A percentile compares a stretch with the other conserved stretches of the same genome.
Conservation (phyloP, 2,329 filamentous ascomycete species). For the Sporothrix brasiliensis region DNA sequence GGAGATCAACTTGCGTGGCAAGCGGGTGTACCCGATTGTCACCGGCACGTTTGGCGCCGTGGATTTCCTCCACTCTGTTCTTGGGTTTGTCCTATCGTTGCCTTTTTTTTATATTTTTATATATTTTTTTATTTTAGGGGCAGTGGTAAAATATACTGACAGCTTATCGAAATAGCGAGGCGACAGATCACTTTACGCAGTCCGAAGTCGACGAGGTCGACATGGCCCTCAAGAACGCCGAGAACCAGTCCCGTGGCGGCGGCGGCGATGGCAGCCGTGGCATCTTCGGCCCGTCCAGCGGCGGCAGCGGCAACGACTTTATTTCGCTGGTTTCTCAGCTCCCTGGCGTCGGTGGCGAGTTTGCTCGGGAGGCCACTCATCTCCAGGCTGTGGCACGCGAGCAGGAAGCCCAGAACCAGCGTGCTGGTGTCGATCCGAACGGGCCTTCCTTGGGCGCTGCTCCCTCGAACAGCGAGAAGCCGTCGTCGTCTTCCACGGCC, state of each 20-base stretch:
- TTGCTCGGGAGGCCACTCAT: constrained; percentile 66
- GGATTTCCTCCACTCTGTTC: constrained; percentile 79
- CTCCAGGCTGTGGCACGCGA: constrained; percentile 64
- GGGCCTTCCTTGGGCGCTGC: not conserved
- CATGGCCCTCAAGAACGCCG: constrained; percentile 70
- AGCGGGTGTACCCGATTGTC: constrained; percentile 71
- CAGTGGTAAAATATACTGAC: not conserved
- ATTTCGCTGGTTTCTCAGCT: constrained; percentile 75
- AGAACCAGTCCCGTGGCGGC: constrained; percentile 48
- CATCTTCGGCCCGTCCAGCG: constrained; percentile 45
- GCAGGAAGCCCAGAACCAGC: constrained; percentile 63
- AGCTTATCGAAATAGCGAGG: constrained; percentile 52
- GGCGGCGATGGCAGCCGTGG: constrained; percentile 41
- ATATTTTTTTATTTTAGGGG: not conserved
- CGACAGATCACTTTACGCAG: constrained; percentile 81
- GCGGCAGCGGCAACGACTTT: constrained; percentile 57
- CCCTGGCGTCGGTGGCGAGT: constrained; percentile 67
- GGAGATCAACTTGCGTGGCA: constrained; percentile 67
- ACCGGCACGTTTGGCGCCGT: constrained; percentile 79
- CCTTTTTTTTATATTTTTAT: too few species aligned
- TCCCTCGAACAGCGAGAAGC: not conserved
- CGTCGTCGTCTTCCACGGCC: constrained; percentile 39
- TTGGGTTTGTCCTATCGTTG: constrained; percentile 44
- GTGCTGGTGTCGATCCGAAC: constrained; percentile 34
- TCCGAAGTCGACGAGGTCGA: constrained; percentile 83